A percentile compares a stretch with the other conserved stretches of the same genome.
Evolutionary conservation across 495 filamentous ascomycete genomes (phyloP).

Genomic region (Jackrogersella multiformis): DNA sequence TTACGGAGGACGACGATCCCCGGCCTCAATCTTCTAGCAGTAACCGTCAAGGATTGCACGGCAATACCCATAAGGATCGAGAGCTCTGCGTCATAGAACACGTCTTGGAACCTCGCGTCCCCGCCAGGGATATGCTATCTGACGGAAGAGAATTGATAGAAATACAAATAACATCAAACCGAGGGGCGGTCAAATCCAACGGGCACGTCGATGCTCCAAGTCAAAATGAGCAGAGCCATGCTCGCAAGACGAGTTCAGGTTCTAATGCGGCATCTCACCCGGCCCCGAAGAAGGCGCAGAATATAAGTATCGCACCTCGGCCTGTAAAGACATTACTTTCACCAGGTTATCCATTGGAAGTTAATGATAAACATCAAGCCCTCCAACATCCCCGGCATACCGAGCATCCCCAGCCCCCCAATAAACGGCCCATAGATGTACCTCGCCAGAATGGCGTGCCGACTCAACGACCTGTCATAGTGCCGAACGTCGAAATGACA

Average conservation of each 20-base stretch:
- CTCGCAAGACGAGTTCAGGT: background rate
- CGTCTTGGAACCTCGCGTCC: background rate
- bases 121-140: background rate
- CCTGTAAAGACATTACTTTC: background rate
- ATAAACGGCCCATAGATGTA: background rate
- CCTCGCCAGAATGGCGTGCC: background rate
- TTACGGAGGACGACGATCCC: slow-evolving; percentile 37
- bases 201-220: background rate
- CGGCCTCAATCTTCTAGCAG: background rate
- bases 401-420: background rate
- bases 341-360: background rate
- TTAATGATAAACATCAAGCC: background rate
- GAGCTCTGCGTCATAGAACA: too few relatives aligned
- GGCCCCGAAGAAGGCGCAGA: background rate
- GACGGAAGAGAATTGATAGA: slow-evolving; percentile 13
- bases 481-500: background rate
- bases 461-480: background rate
- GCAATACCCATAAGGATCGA: background rate
- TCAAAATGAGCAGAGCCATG: background rate
- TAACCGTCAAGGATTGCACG: background rate
- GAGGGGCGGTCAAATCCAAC: background rate
- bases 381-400: background rate
- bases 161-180: background rate
- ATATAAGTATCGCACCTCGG: slow-evolving; percentile 16
- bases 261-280: background rate